Conservation (phyloP, 768 basidiomycete genomes). For the Leucosporidium creatinivorum region DNA sequence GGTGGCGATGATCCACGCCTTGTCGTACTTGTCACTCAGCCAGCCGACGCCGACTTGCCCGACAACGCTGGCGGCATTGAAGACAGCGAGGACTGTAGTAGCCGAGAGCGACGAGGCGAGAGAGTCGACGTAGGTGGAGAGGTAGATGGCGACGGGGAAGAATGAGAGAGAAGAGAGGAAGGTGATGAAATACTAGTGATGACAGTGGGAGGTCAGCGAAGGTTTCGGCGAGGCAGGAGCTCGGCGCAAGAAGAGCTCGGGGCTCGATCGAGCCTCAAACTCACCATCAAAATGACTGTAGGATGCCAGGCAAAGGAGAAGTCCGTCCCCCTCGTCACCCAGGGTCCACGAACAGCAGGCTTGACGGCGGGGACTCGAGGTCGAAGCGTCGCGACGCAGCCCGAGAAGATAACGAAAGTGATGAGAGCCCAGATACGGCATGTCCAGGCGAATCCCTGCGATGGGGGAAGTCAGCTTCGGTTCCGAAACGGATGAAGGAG, state of each 20-base stretch:
- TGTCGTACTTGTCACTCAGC: not conserved
- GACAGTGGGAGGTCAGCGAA: not conserved
- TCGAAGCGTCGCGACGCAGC: not conserved
- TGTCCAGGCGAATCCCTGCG: constrained; percentile 21
- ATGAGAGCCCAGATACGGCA: constrained; percentile 26
- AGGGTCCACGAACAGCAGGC: not conserved
- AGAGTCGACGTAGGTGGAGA: constrained; percentile 21
- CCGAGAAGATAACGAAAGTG: not conserved
- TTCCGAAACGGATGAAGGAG: not conserved
- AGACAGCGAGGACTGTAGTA: constrained; percentile 13
- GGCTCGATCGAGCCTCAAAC: no score
- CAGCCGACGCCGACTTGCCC: constrained; percentile 15
- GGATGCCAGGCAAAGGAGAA: constrained; percentile 8
- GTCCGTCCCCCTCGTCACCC: not conserved
- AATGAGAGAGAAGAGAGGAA: constrained; percentile 12
- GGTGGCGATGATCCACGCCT: not conserved
- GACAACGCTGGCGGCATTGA: constrained; percentile 11
- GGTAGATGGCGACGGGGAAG: constrained; percentile 27
- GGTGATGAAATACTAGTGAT: not conserved
- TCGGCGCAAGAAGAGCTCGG: no score
- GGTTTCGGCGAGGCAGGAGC: no score
- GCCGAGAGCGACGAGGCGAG: constrained; percentile 1
- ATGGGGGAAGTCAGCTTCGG: not conserved
- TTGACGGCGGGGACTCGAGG: not conserved
- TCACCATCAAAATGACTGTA: constrained; percentile 23